Evolutionary conservation across 176 grass and related monocot species (phyloP).

Genomic region (Oryza glaberrima): DNA sequence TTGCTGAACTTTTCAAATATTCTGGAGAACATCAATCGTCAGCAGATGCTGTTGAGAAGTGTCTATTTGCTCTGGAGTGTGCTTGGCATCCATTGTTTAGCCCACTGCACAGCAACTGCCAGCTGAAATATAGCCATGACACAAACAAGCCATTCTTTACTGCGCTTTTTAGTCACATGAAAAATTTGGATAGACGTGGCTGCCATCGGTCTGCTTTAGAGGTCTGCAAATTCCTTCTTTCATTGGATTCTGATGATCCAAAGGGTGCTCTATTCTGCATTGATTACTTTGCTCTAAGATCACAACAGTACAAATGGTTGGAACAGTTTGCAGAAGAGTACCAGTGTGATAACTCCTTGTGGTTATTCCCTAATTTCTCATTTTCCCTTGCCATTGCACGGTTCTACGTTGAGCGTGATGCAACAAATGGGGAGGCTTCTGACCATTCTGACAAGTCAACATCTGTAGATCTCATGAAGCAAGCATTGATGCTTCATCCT

Average conservation of each 20-base stretch:
- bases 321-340: slow-evolving; percentile 90
- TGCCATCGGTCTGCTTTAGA: slow-evolving; percentile 96
- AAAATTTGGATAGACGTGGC: slow-evolving; percentile 85
- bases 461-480: slow-evolving; percentile 91
- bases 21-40: slow-evolving; percentile 95
- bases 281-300: slow-evolving; percentile 95
- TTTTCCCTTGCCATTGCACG: slow-evolving; percentile 87
- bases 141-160: slow-evolving; percentile 87
- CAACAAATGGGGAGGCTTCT: slow-evolving; percentile 35
- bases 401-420: slow-evolving; percentile 79
- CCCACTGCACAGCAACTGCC: slow-evolving; percentile 66
- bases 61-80: slow-evolving; percentile 89
- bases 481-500: slow-evolving; percentile 98
- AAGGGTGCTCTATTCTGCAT: slow-evolving; percentile 94
- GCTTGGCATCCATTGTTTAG: slow-evolving; percentile 85
- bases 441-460: slow-evolving; percentile 60
- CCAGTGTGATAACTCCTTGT: slow-evolving; percentile 79
- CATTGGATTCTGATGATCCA: slow-evolving; percentile 91
- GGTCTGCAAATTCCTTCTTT: slow-evolving; percentile 92
- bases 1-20: slow-evolving; percentile 96
- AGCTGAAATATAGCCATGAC: slow-evolving; percentile 84
- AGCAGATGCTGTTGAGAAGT: slow-evolving; percentile 82
- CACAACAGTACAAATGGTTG: slow-evolving; percentile 91
- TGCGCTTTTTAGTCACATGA: slow-evolving; percentile 95
- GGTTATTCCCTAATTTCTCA: slow-evolving; percentile 90